A percentile compares a stretch with the other conserved stretches of the same genome.
Conservation (phyloP, 1,284 basidiomycete genomes). For the Rhodotorula sp. region DNA sequence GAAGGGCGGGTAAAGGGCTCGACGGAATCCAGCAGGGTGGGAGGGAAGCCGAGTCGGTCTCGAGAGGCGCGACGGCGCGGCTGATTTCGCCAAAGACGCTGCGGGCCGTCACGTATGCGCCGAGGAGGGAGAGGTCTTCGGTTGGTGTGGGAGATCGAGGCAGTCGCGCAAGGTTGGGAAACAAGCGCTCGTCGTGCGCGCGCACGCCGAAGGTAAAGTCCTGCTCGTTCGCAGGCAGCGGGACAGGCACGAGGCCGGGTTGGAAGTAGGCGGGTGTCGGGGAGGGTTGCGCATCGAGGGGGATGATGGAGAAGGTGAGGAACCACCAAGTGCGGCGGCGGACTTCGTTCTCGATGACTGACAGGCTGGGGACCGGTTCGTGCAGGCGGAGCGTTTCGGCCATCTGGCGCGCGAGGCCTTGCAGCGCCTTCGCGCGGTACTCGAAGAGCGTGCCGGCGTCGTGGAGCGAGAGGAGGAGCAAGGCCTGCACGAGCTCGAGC, state of each 20-base stretch:
- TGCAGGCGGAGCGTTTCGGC: conserved; percentile 5
- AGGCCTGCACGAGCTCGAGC: conserved; percentile 7
- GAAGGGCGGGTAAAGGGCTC: neutral
- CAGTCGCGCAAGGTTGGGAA: neutral
- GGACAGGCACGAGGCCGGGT: neutral
- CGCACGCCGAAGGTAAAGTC: conserved; percentile 14
- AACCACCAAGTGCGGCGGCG: conserved; percentile 17
- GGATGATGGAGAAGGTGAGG: neutral
- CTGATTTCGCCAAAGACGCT: neutral
- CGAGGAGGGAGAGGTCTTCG: conserved; percentile 2
- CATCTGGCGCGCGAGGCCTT: conserved; percentile 8
- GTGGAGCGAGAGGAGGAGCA: conserved; percentile 7
- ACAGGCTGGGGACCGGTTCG: neutral
- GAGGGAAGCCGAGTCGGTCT: no score
- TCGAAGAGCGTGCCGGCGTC: neutral
- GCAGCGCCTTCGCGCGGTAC: conserved; percentile 4
- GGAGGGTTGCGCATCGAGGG: no score
- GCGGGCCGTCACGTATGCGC: neutral
- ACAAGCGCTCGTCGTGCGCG: neutral
- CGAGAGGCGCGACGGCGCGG: neutral
- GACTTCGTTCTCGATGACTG: conserved; percentile 4
- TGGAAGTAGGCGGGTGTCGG: neutral
- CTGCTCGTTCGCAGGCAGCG: conserved; percentile 8
- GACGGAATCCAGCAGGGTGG: neutral
- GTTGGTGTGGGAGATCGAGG: neutral